A percentile compares a stretch with the other conserved stretches of the same genome.
These are phyloP conservation scores for Cryptococcus wingfieldii DNA, from an alignment of 1,284 basidiomycete species.

Conservation along the genomic window DNA sequence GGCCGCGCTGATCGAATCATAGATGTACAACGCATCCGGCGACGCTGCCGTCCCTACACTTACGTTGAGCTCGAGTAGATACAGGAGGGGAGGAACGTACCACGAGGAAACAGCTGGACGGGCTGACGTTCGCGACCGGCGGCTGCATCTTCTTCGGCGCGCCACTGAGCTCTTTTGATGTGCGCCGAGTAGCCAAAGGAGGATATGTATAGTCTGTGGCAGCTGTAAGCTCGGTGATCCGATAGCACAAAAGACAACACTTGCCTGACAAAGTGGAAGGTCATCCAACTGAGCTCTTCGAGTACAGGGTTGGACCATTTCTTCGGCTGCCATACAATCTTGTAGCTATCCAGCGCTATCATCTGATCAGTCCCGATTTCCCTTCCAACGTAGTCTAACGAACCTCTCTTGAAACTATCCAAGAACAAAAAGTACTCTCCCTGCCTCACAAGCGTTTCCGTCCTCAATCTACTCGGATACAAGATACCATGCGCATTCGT, in stretches of 20 bases:
- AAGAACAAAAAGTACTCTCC: constrained; percentile 50
- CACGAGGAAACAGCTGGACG: constrained; percentile 32
- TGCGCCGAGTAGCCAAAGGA: constrained; percentile 51
- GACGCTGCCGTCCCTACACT: constrained; percentile 41
- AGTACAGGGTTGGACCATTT: constrained; percentile 24
- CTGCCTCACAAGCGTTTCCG: constrained; percentile 43
- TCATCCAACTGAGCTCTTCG: constrained; percentile 41
- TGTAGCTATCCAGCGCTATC: constrained; percentile 30
- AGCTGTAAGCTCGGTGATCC: neutral
- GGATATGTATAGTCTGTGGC: constrained; percentile 43
- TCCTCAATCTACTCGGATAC: constrained; percentile 47
- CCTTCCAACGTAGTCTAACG: neutral
- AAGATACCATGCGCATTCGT: constrained; percentile 50
- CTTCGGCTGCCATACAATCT: constrained; percentile 23
- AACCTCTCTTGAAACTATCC: constrained; percentile 39
- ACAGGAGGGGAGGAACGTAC: constrained; percentile 9
- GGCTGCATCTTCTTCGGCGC: constrained; percentile 31
- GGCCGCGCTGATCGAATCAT: constrained; percentile 47
- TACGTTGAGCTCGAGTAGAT: neutral
- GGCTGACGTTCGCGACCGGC: constrained; percentile 8
- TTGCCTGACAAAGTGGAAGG: constrained; percentile 46
- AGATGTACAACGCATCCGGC: constrained; percentile 48
- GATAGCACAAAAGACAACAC: neutral
- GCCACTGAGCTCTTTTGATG: constrained; percentile 44
- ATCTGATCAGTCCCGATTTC: neutral